Conservation (phyloP, 2,329 filamentous ascomycete species). For the Colletotrichum acutatum region DNA sequence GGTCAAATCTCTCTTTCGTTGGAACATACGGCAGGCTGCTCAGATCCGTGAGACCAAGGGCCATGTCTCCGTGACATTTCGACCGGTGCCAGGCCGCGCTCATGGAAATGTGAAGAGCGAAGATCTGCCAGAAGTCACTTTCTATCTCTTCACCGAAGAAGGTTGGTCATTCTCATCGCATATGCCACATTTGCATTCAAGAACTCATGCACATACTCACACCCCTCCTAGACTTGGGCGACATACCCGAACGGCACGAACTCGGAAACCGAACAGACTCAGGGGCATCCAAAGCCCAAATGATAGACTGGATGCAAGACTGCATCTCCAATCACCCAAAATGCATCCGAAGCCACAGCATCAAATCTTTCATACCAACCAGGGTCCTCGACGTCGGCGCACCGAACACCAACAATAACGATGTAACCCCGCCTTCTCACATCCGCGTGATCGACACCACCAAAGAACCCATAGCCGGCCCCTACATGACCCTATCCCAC, state of each 20-base stretch:
- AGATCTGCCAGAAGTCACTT: conserved; percentile 1
- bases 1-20: conserved; percentile 2
- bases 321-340: conserved; percentile 20
- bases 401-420: not conserved
- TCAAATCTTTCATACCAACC: conserved; percentile 22
- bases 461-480: not conserved
- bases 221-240: not conserved
- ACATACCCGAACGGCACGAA: not conserved
- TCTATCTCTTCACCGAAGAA: conserved; percentile 8
- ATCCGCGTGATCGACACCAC: conserved; percentile 14
- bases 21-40: conserved; percentile 3
- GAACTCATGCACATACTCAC: not conserved
- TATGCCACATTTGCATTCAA: fast-evolving
- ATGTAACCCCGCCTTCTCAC: not conserved
- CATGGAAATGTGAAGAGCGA: not conserved
- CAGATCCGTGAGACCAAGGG: conserved; percentile 5
- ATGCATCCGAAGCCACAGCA: conserved; percentile 16
- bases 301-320: conserved; percentile 30
- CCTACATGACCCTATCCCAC: conserved; percentile 38
- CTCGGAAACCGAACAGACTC: not conserved
- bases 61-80: conserved; percentile 3
- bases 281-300: not conserved
- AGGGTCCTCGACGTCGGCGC: conserved; percentile 33
- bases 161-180: not conserved
- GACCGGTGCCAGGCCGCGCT: not conserved